phyloP scores from a whole-genome alignment of 148 eudicot species.

The Heliamphora exappendiculata region DNA sequence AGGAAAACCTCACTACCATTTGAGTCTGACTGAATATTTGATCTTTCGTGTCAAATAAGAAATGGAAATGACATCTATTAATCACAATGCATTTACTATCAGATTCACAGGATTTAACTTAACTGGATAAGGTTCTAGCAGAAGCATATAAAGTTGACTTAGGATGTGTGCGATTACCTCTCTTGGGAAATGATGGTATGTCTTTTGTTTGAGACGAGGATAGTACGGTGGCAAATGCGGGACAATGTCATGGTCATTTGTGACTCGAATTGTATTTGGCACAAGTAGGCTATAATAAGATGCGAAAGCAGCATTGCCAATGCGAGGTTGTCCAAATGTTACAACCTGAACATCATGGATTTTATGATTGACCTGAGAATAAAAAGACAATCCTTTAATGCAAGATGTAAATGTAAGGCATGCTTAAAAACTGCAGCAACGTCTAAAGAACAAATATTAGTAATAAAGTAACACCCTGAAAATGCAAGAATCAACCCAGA shows the following conservation, averaged over 20 bases:
- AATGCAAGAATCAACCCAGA: neutral
- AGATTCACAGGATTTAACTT: neutral
- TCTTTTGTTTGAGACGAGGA: slow-evolving; percentile 57
- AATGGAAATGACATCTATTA: neutral
- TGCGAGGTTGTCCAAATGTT: slow-evolving; percentile 96
- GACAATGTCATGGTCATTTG: slow-evolving; percentile 79
- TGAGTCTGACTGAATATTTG: neutral
- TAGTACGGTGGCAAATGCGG: slow-evolving; percentile 96
- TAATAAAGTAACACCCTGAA: neutral
- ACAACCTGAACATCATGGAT: slow-evolving; percentile 52
- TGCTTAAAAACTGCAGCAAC: neutral
- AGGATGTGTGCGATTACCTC: slow-evolving; percentile 48
- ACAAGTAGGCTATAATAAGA: slow-evolving; percentile 51
- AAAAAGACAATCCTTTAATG: slow-evolving; percentile 9
- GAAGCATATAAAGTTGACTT: neutral
- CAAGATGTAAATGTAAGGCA: neutral
- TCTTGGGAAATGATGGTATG: slow-evolving; percentile 88
- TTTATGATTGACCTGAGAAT: slow-evolving; percentile 52
- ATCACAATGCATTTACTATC: neutral
- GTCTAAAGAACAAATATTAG: neutral
- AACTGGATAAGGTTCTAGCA: neutral
- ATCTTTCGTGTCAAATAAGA: neutral
- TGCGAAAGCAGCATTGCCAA: slow-evolving; percentile 83
- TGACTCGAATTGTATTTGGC: slow-evolving; percentile 78
- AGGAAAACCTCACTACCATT: neutral